phyloP scores from a whole-genome alignment of 2,329 filamentous ascomycete species.

The Pyricularia grisea region DNA sequence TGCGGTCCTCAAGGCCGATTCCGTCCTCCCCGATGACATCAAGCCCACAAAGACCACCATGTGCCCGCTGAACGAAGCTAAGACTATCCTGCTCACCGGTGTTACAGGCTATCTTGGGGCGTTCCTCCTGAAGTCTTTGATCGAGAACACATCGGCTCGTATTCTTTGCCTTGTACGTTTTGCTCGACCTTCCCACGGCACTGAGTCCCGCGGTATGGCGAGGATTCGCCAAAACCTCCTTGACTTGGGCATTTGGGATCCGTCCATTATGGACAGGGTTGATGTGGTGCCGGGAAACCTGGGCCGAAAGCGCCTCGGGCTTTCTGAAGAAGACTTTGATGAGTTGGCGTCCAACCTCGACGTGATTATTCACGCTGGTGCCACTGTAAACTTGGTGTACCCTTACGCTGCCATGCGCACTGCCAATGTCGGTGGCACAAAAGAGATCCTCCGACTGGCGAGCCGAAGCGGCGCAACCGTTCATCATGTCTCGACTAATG shows the following conservation, averaged over 20 bases:
- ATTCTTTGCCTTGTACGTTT: constrained; percentile 69
- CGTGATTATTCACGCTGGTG: constrained; percentile 39
- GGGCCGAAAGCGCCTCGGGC: not conserved
- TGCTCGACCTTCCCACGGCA: not conserved
- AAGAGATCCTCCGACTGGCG: constrained; percentile 64
- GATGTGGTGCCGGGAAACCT: not conserved
- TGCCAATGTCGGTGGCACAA: constrained; percentile 71
- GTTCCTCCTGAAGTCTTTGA: constrained; percentile 59
- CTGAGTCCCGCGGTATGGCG: not conserved
- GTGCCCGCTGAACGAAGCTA: constrained; percentile 44
- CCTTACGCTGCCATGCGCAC: constrained; percentile 67
- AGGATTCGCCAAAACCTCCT: not conserved
- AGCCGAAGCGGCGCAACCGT: constrained; percentile 57
- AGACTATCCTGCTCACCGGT: constrained; percentile 64
- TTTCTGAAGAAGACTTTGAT: not conserved
- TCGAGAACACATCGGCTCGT: constrained; percentile 58
- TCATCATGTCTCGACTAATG: constrained; percentile 73
- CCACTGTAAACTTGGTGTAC: constrained; percentile 73
- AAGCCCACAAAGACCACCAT: not conserved
- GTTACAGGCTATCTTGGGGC: constrained; percentile 69
- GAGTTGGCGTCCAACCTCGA: not conserved
- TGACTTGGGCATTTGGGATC: not conserved
- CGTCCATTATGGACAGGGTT: not conserved
- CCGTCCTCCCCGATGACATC: not conserved
- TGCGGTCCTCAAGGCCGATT: constrained; percentile 57